These are phyloP conservation scores for Podaxis rugospora DNA, from an alignment of 768 basidiomycete genomes.

Conservation along the genomic window DNA sequence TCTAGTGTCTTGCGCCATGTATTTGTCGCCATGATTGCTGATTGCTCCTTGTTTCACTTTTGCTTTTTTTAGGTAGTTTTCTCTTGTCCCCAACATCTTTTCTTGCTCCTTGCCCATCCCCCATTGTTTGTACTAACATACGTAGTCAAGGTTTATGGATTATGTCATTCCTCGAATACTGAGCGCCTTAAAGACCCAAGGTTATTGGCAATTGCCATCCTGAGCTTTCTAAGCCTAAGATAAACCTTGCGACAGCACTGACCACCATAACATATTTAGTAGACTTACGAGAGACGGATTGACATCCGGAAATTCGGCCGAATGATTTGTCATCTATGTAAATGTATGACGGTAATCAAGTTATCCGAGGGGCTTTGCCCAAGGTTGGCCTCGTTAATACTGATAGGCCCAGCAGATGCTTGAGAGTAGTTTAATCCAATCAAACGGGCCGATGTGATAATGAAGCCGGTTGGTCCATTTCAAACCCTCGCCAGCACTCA, in stretches of 20 bases:
- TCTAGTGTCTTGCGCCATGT: not conserved
- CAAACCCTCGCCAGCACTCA: not conserved
- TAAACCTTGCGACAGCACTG: too few relatives aligned
- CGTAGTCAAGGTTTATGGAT: slow-evolving; percentile 1
- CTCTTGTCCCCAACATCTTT: not conserved
- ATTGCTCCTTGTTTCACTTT: not conserved
- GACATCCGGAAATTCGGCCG: too few relatives aligned
- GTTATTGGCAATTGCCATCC: too few relatives aligned
- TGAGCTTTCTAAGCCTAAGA: too few relatives aligned
- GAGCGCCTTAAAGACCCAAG: too few relatives aligned
- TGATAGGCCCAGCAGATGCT: not conserved
- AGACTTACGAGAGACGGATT: too few relatives aligned
- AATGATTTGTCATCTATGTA: too few relatives aligned
- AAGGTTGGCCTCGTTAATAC: too few relatives aligned
- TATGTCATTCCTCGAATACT: not conserved
- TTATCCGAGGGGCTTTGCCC: too few relatives aligned
- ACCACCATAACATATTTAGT: too few relatives aligned
- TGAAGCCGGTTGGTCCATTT: not conserved
- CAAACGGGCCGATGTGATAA: not conserved
- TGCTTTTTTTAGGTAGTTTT: not conserved
- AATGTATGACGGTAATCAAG: too few relatives aligned
- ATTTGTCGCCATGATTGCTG: not conserved
- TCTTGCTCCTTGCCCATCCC: not conserved
- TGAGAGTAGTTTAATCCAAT: not conserved
- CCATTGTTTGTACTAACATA: slow-evolving; percentile 8